Conservation (phyloP, 148 eudicot genomes). For the Chenopodium quinoa region DNA sequence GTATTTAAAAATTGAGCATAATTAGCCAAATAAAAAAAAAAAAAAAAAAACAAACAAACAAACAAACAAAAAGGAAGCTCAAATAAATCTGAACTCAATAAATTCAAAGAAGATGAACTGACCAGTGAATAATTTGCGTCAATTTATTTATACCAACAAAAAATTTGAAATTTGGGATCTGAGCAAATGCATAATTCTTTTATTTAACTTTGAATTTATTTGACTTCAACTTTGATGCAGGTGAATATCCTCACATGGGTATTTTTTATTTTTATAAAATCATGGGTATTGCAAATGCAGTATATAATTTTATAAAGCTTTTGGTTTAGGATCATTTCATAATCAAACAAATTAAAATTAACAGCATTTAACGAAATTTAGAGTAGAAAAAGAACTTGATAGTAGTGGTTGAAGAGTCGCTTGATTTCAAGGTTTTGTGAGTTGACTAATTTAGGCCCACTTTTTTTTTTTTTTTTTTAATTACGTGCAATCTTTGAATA, state of each 20-base stretch:
- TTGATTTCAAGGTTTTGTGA: background rate
- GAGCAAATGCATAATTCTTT: background rate
- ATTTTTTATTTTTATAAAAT: background rate
- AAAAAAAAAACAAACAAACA: background rate
- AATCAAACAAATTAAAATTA: background rate
- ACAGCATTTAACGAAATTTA: background rate
- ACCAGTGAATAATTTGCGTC: slow-evolving; percentile 3
- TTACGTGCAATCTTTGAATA: background rate
- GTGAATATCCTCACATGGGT: background rate
- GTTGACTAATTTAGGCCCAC: background rate
- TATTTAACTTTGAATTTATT: background rate
- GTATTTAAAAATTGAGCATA: slow-evolving; percentile 6
- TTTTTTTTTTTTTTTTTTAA: background rate
- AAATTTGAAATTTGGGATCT: slow-evolving; percentile 19
- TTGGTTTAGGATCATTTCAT: background rate
- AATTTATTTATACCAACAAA: background rate
- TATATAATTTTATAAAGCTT: background rate
- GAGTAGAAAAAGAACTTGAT: no score
- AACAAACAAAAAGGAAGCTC: background rate
- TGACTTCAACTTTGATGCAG: background rate
- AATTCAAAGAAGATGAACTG: background rate
- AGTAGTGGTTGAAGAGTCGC: background rate
- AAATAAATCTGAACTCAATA: background rate
- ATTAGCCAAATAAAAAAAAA: slow-evolving; percentile 3
- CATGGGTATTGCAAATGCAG: no score